A percentile compares a stretch with the other conserved stretches of the same genome.
Evolutionary conservation across 805 yeast genomes (phyloP).

Genomic region (Saccharomycopsis javanensis): DNA sequence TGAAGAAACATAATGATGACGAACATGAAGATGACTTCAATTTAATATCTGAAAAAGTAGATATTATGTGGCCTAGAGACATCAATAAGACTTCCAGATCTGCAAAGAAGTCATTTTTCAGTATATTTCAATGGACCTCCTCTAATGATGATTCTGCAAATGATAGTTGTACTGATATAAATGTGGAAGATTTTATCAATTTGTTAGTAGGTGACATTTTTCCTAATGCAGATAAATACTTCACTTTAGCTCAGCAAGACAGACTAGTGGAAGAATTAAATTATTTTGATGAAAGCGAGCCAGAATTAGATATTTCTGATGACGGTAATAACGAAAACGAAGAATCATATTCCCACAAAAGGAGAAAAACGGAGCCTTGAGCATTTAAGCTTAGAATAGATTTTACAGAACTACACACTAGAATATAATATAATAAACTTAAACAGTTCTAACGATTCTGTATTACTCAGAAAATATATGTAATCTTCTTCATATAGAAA

Average conservation of each 20-base stretch:
- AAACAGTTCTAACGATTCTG: no score
- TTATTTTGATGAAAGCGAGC: slow-evolving; percentile 45
- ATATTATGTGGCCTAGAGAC: slow-evolving; percentile 54
- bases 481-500: slow-evolving; percentile 27
- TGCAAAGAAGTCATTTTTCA: slow-evolving; percentile 59
- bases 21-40: neutral
- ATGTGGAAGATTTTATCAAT: slow-evolving; percentile 61
- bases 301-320: slow-evolving; percentile 30
- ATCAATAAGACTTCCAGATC: slow-evolving; percentile 33
- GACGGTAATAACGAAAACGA: neutral
- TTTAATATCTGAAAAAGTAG: slow-evolving; percentile 25
- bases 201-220: slow-evolving; percentile 69
- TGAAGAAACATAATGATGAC: neutral
- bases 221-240: slow-evolving; percentile 79
- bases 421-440: no score
- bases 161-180: slow-evolving; percentile 39
- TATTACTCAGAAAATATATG: no score
- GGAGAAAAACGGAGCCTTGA: neutral
- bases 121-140: slow-evolving; percentile 85
- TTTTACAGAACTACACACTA: no score
- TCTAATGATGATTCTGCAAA: slow-evolving; percentile 34
- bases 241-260: slow-evolving; percentile 62
- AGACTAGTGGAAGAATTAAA: slow-evolving; percentile 46
- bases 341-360: neutral
- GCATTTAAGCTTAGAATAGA: no score